Evolutionary conservation across 306 rosid genomes (phyloP), one percentile per base, ranked within the genome.

Genomic region (Trichosanthes cucumerina): DNA sequence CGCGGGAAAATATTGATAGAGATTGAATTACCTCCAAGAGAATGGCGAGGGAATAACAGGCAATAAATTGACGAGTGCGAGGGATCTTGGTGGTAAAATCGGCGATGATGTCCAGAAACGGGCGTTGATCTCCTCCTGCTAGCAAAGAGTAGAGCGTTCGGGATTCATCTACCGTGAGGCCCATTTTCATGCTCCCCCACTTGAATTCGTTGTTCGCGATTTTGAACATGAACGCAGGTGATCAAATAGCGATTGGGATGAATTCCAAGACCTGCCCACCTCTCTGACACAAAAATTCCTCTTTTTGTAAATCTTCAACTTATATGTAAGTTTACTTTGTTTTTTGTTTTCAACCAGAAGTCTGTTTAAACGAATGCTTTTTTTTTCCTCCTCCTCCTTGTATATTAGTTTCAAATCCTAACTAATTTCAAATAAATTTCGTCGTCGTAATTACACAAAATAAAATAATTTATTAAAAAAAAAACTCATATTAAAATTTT

Each of bases 21-120:
- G 41, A 63, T 5, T 19, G 74, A 56, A 72, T 12, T 66, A 78
- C 99, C 97, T 92, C 87, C 5, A 95, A 76, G 58, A 95, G 92
- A 78, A 87, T 10, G 53, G 89, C 79, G 79, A 95, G 79, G 50
- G 92, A 91, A 63, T 93, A 89, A 86, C 91, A 92, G 62, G 91
- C 78, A 46, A 87, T 70, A 84, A 88, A 95, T 80, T 90, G 90
- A 57, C 90, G 92, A 71, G 63, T 43, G 68, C 63, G 70, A 21
- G 90, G 78, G 85, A 92, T 50, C 15, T 78, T 63, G 78, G 97
- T 77, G 79, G 72, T 80, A 88, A 95, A 92, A 60, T 95, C 96
- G 38, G 85, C 72, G 77, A 88, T 46, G 86, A 91, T 88, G 77
- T 92, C 93, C 21, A 84, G 58, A 47, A 95, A 80, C 5, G 97